Evolutionary conservation across 1,284 basidiomycete genomes (phyloP).

Genomic region (Leccinum pseudoinsigne): DNA sequence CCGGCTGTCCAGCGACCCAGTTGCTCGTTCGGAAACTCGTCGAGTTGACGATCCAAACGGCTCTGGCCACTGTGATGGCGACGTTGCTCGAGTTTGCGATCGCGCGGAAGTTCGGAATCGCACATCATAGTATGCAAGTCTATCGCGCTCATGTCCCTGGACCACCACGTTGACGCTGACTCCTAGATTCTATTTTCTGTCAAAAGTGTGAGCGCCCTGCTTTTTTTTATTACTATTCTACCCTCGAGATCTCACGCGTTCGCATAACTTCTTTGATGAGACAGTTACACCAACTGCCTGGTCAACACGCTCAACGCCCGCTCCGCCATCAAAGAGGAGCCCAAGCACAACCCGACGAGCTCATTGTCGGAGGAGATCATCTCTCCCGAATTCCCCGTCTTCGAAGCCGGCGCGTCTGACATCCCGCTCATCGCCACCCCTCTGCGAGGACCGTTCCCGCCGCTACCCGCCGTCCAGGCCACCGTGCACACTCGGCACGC

Average conservation of each 20-base stretch:
- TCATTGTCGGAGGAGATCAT: background rate
- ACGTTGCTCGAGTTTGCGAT: conserved; percentile 13
- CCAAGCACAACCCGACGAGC: background rate
- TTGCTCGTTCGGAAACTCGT: conserved; percentile 12
- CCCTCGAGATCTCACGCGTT: background rate
- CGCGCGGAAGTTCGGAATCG: conserved; percentile 5
- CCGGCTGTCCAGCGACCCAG: conserved; percentile 4
- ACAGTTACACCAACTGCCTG: conserved; percentile 3
- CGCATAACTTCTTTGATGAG: background rate
- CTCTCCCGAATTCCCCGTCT: background rate
- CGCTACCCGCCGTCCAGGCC: background rate
- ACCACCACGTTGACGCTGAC: background rate
- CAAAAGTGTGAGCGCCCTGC: conserved; percentile 1
- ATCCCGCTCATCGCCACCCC: background rate
- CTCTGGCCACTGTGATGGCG: conserved; percentile 11
- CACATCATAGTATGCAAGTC: conserved; percentile 11
- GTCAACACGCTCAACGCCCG: conserved; percentile 5
- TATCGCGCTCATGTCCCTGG: background rate
- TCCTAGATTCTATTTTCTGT: conserved; percentile 5
- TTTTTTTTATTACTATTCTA: background rate
- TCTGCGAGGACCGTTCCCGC: background rate
- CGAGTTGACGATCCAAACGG: conserved; percentile 18
- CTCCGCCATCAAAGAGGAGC: background rate
- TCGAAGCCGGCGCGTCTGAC: background rate
- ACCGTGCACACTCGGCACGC: background rate